These are phyloP conservation scores for Leucocoprinus leucothites DNA, from an alignment of 768 basidiomycete genomes.

Conservation along the genomic window DNA sequence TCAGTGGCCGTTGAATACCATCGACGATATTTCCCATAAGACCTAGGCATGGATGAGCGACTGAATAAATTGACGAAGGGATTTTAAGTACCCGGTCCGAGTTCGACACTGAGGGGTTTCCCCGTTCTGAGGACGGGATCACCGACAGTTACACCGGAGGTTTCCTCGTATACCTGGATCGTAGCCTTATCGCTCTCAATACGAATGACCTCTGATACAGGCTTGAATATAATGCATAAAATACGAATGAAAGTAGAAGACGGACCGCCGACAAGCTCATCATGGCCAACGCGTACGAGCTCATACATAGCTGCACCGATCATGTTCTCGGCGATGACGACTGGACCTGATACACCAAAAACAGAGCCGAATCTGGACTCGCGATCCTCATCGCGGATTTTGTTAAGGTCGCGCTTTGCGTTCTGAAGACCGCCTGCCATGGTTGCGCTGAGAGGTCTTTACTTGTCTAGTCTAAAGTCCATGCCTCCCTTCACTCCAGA, in stretches of 20 bases:
- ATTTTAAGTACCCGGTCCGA: constrained; percentile 79
- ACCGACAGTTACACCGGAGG: constrained; percentile 97
- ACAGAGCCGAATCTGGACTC: constrained; percentile 88
- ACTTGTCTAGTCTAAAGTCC: neutral
- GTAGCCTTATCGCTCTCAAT: constrained; percentile 98
- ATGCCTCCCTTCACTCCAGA: neutral
- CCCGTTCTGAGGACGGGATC: constrained; percentile 97
- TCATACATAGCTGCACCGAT: constrained; percentile 95
- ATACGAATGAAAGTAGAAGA: constrained; percentile 6
- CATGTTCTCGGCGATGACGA: constrained; percentile 98
- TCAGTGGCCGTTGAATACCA: constrained; percentile 90
- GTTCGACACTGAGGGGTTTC: constrained; percentile 95
- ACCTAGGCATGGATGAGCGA: constrained; percentile 42
- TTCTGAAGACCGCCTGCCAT: constrained; percentile 95
- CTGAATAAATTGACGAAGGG: neutral
- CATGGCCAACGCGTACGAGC: constrained; percentile 96
- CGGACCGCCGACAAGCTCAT: constrained; percentile 95
- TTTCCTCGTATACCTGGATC: constrained; percentile 99
- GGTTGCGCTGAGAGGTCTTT: constrained; percentile 16
- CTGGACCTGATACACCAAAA: constrained; percentile 95
- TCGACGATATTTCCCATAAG: constrained; percentile 99
- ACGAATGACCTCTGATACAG: constrained; percentile 86
- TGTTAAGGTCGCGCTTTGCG: constrained; percentile 83
- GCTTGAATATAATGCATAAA: constrained; percentile 8
- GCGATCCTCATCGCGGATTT: constrained; percentile 86